Conservation (phyloP, 192 early-diverging fungal genomes). For the Dissophora globulifera region DNA sequence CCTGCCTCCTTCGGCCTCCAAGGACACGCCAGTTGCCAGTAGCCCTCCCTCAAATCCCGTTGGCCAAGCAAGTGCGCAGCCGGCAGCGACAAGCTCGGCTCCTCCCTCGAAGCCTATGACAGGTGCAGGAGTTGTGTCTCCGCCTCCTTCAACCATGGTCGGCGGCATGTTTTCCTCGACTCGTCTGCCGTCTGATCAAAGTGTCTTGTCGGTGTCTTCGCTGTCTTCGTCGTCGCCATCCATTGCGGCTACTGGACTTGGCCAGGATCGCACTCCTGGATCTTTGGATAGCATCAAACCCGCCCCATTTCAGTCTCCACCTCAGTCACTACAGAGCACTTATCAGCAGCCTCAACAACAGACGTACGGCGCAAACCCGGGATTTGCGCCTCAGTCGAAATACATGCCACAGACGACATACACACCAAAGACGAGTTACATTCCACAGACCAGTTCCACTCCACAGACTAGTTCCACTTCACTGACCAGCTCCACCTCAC, state of each 20-base stretch:
- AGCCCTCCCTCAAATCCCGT: too few relatives aligned
- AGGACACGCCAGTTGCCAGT: too few relatives aligned
- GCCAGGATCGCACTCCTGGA: too few relatives aligned
- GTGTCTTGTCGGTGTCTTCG: too few relatives aligned
- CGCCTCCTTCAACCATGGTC: conserved; percentile 3
- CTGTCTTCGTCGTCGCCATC: too few relatives aligned
- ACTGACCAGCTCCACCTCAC: conserved; percentile 1
- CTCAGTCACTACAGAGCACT: neutral
- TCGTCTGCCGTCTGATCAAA: too few relatives aligned
- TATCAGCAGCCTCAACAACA: conserved; percentile 2
- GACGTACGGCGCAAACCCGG: neutral
- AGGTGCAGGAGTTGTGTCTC: neutral
- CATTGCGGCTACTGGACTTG: too few relatives aligned
- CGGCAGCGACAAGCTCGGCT: too few relatives aligned
- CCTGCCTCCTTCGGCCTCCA: neutral
- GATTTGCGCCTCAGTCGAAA: neutral
- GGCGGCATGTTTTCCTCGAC: too few relatives aligned
- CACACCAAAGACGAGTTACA: neutral
- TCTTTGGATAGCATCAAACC: neutral
- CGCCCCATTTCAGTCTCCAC: conserved; percentile 5
- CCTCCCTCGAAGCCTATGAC: too few relatives aligned
- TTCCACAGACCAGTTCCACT: neutral
- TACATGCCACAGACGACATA: conserved; percentile 4
- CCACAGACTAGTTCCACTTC: conserved; percentile 4
- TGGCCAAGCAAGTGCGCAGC: too few relatives aligned